Evolutionary conservation across 106 monocot species (phyloP).

Genomic region (Dioscorea alata): DNA sequence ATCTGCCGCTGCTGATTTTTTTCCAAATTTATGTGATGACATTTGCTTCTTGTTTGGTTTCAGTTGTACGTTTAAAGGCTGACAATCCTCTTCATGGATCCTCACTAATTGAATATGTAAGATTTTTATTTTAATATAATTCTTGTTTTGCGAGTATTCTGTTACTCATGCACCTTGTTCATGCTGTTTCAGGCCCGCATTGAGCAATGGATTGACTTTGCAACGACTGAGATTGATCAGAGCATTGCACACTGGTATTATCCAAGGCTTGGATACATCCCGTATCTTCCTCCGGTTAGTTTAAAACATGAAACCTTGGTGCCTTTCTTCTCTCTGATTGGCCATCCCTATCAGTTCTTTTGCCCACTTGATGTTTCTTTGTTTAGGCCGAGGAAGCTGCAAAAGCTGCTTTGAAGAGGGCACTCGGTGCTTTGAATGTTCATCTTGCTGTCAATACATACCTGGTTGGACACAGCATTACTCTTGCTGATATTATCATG

Average conservation of each 20-base stretch:
- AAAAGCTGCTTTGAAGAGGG: constrained; percentile 61
- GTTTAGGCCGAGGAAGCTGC: constrained; percentile 63
- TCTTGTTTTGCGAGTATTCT: background rate
- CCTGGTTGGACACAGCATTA: constrained; percentile 70
- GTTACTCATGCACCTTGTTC: background rate
- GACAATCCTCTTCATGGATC: constrained; percentile 77
- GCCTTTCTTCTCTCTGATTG: too few relatives aligned
- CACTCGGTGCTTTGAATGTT: constrained; percentile 51
- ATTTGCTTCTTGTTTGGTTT: constrained; percentile 6
- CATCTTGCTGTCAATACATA: constrained; percentile 72
- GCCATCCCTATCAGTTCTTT: too few relatives aligned
- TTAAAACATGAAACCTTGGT: background rate
- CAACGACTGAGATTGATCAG: constrained; percentile 59
- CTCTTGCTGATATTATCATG: constrained; percentile 77
- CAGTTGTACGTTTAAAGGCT: constrained; percentile 64
- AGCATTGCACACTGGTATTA: constrained; percentile 51
- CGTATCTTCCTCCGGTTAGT: constrained; percentile 46
- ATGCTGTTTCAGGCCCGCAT: constrained; percentile 42
- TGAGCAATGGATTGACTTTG: constrained; percentile 93
- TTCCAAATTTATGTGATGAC: background rate
- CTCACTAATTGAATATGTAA: constrained; percentile 77
- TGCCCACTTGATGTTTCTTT: background rate
- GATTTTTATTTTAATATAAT: constrained; percentile 1
- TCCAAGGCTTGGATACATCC: constrained; percentile 57
- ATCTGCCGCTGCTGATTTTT: background rate